A percentile compares a stretch with the other conserved stretches of the same genome.
Evolutionary conservation across 768 basidiomycete species (phyloP).

Genomic region (Lentinus brumalis): DNA sequence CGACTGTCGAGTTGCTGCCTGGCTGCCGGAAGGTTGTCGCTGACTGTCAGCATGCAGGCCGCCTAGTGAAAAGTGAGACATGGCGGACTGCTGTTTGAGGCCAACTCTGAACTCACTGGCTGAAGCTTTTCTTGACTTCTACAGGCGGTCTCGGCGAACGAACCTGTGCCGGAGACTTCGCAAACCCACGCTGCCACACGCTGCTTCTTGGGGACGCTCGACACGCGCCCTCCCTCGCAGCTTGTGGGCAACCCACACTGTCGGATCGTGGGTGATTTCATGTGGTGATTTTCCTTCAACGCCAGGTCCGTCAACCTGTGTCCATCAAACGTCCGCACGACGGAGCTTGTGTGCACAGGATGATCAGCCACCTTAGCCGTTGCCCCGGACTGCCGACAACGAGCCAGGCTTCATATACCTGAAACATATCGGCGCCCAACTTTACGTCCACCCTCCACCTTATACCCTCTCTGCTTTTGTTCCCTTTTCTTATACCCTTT

Average conservation of each 20-base stretch:
- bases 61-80: not conserved
- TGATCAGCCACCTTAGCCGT: slow-evolving; percentile 8
- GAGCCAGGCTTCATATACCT: slow-evolving; percentile 11
- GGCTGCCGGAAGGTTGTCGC: too few relatives aligned
- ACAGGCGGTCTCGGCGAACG: slow-evolving; percentile 3
- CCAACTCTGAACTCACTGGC: not conserved
- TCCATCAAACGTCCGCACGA: slow-evolving; percentile 16
- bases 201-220: slow-evolving; percentile 6
- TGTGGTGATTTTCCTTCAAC: slow-evolving; percentile 10
- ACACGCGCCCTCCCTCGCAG: not conserved
- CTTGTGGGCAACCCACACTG: slow-evolving; percentile 1
- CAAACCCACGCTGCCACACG: slow-evolving; percentile 12
- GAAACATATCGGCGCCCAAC: slow-evolving; percentile 9
- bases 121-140: not conserved
- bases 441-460: slow-evolving; percentile 3
- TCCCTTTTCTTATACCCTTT: slow-evolving; percentile 10
- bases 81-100: not conserved
- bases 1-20: too few relatives aligned
- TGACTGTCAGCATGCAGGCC: too few relatives aligned
- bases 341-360: slow-evolving; percentile 1
- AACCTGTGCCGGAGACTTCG: slow-evolving; percentile 2
- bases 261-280: not conserved
- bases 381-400: not conserved
- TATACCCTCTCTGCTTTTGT: slow-evolving; percentile 15
- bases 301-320: slow-evolving; percentile 2